Conservation (phyloP, 2,329 filamentous ascomycete species). For the Cadophora sp. region DNA sequence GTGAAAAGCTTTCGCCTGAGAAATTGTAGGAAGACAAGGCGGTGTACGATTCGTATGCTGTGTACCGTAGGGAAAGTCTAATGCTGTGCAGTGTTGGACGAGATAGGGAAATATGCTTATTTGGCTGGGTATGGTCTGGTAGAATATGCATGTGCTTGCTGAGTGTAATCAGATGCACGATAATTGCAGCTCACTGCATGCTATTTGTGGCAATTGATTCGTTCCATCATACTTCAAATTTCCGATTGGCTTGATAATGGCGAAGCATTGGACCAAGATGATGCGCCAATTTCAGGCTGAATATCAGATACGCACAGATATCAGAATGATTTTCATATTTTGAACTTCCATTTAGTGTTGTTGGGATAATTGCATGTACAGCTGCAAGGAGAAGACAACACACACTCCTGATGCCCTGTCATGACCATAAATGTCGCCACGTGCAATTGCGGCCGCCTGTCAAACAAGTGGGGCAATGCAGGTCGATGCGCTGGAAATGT, state of each 20-base stretch:
- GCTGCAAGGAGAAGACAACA: not conserved
- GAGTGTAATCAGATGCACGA: not conserved
- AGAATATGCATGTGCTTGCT: not conserved
- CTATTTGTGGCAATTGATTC: not conserved
- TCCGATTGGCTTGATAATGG: not conserved
- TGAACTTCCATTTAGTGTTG: not conserved
- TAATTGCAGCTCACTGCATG: not conserved
- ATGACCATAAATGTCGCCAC: not conserved
- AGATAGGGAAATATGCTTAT: slow-evolving; percentile 9
- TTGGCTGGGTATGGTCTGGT: not conserved
- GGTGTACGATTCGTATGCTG: not conserved
- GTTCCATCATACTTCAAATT: not conserved
- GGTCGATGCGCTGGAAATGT: not conserved
- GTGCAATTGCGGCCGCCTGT: slow-evolving; percentile 2
- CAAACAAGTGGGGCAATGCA: slow-evolving; percentile 1
- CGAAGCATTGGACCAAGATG: not conserved
- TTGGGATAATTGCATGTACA: not conserved
- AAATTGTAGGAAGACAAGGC: not conserved
- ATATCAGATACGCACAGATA: not conserved
- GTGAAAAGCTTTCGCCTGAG: not conserved
- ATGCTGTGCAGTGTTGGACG: not conserved
- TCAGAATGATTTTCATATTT: not conserved
- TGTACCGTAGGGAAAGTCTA: no score
- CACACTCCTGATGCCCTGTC: not conserved
- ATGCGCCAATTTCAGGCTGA: not conserved